Evolutionary conservation across 1,284 basidiomycete species (phyloP), one percentile per base, ranked within the genome.

Genomic region (Entoloma clypeatum): DNA sequence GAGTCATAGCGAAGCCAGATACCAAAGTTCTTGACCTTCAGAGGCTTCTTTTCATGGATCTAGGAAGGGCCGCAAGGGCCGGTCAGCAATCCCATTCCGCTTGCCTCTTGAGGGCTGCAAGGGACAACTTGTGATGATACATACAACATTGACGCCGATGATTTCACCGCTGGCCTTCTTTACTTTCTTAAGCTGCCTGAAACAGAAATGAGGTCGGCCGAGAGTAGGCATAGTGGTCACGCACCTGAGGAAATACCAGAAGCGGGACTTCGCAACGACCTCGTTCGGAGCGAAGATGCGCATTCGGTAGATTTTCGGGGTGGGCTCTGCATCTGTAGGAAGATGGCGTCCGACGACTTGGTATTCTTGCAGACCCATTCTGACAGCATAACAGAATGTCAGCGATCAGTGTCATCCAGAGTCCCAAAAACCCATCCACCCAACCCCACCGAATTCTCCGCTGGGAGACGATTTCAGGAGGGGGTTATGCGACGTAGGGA

Each of bases 1-100:
- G 93, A 96, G 73, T 96, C 95, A 75, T 99, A 99, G 58, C 96
- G 91, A 66, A 99, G 73, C 95, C 95, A 99, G 74, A 99, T 91
- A 60, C 93, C 96, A 64, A 99, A 98, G 87, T 97, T 98, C 84
- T 99, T 99, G 67, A 97, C 89, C 76, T 95, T 94, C 67, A 94
- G 68, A 26, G 96, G 95, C 72, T 88, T 92, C 80, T 91, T 93
- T 77, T 99, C 95, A 59, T 86, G 81, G 64, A 96, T 95, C 92
- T 94, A 80, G 4, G 57, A 52, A 49, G 44, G 46, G 51, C 48
- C 52, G 54, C 48, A 52, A 45, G 22, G 47, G 43, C 45, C 44
- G 57, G 67, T 81, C 64, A 81, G 76, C 61, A 66, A 70, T 76
- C 80, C 81, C 79, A 67, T 71, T 79, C 75, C 79, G 81, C 80